Evolutionary conservation across 2,329 filamentous ascomycete genomes (phyloP), one percentile per base, ranked within the genome.

Genomic region (Graphilbum ipis-grandicollis): DNA sequence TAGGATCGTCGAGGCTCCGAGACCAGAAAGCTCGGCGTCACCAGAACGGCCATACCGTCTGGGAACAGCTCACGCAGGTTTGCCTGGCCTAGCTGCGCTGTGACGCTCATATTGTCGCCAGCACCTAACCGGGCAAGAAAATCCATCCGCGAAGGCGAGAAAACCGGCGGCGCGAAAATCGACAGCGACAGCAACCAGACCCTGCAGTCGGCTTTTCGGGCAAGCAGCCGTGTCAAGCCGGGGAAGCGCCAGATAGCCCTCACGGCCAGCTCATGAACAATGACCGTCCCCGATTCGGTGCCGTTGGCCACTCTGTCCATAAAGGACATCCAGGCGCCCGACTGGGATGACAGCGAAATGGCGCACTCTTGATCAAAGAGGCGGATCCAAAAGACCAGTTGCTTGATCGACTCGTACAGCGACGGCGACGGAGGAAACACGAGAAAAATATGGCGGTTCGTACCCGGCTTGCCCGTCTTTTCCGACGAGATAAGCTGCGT

Each of bases 281-380:
- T 59, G 10, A 68, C 47, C 4, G 46, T 46, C 12, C 49, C 52
- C 2, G 34, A 47, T 42, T 17, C 54, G 50, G 46, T 35, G 1
- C 46, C 39, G 12, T 39, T 40, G 3, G 45, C 23, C 21, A 44
- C 30, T 26, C 30, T 41, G 15, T 49, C 50, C 9, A 50, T 22
- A 41, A 73, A 71, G 15, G 50, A 52, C 5, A 49, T 42, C 68
- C 68, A 73, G 9, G 63, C 54, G 1, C 67, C 66, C 6, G 55
- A 26, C 1, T 47, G 47, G 12, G 58, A 45, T 34, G 57, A 60
- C 7, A 52, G 56, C 22, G 56, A 61, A 9, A 72, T 52, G 15
- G 52, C 55, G 43, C 60, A 65, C 2, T 53, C 43, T 0, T 54
- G 44, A 23, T 63, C 55, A 26, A 52, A 56, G 5, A 44, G 45